These are phyloP conservation scores for Colletotrichum phormii DNA, from an alignment of 2,329 filamentous ascomycete genomes.

Conservation along the genomic window DNA sequence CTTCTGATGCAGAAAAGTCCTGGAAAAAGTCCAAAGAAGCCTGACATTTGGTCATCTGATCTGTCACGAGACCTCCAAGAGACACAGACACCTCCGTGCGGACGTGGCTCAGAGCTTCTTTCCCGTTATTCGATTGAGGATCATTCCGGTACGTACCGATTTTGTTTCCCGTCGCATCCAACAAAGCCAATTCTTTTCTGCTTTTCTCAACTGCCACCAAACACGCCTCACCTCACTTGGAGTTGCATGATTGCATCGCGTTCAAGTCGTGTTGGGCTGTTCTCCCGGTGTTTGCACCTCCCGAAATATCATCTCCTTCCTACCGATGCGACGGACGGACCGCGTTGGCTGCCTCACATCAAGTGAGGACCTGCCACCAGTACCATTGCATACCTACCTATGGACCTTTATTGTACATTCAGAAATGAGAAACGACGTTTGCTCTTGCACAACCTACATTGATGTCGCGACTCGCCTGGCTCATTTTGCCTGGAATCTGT, in stretches of 20 bases:
- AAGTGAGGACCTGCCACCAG: not conserved
- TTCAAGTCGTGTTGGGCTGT: not conserved
- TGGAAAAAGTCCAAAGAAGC: constrained; percentile 34
- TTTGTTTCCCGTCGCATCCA: constrained; percentile 26
- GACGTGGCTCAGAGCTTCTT: not conserved
- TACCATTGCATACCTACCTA: not conserved
- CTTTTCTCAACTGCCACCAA: too few relatives aligned
- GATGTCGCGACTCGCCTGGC: not conserved
- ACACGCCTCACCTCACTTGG: not conserved
- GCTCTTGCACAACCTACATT: constrained; percentile 9
- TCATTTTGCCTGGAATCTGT: not conserved
- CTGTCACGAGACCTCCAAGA: constrained; percentile 29
- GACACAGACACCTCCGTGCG: constrained; percentile 20
- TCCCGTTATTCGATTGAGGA: not conserved
- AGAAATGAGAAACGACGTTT: constrained; percentile 20
- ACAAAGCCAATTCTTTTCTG: not conserved
- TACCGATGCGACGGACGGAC: not conserved
- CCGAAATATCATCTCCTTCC: not conserved
- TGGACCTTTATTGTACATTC: constrained; percentile 15
- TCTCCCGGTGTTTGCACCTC: not conserved
- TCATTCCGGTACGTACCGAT: constrained; percentile 33
- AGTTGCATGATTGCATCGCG: constrained; percentile 1
- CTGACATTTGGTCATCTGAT: constrained; percentile 34
- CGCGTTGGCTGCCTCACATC: not conserved
- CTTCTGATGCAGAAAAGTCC: constrained; percentile 36